Percentiles rank a stretch among this genome's conserved stretches.
Conservation (phyloP, 345 rosid species). For the Ricinus communis region DNA sequence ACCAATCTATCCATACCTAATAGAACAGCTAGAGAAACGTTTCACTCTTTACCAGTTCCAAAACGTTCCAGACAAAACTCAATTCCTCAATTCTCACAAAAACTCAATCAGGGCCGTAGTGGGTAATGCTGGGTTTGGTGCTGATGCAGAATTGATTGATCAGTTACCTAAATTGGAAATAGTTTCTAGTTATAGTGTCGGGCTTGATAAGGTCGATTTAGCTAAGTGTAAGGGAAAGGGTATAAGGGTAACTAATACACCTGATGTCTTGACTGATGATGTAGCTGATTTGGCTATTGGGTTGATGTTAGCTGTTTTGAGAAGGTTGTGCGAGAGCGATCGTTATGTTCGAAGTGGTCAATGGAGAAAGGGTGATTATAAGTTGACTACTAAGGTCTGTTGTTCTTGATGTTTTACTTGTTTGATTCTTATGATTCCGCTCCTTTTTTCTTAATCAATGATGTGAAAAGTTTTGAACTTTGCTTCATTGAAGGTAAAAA, state of each 20-base stretch:
- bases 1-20: slow-evolving; percentile 51
- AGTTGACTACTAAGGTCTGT: slow-evolving; percentile 70
- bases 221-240: slow-evolving; percentile 65
- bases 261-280: slow-evolving; percentile 83
- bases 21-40: slow-evolving; percentile 66
- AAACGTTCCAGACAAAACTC: slow-evolving; percentile 41
- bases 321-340: slow-evolving; percentile 68
- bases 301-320: slow-evolving; percentile 61
- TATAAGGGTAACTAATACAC: slow-evolving; percentile 78
- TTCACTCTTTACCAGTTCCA: slow-evolving; percentile 63
- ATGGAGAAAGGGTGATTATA: slow-evolving; percentile 66
- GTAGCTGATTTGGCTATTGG: slow-evolving; percentile 89
- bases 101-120: slow-evolving; percentile 74
- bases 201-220: slow-evolving; percentile 82
- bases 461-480: not conserved
- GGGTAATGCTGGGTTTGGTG: slow-evolving; percentile 56
- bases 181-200: slow-evolving; percentile 71
- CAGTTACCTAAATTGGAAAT: slow-evolving; percentile 72
- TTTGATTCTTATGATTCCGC: too few species aligned
- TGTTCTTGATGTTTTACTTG: too few species aligned
- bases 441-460: too few species aligned
- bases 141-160: slow-evolving; percentile 67
- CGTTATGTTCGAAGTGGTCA: slow-evolving; percentile 64
- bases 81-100: slow-evolving; percentile 39
- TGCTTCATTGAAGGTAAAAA: not conserved